Percentiles rank a stretch among this genome's conserved stretches.
Evolutionary conservation across 306 rosid species (phyloP).

Genomic region (Betula pendula): DNA sequence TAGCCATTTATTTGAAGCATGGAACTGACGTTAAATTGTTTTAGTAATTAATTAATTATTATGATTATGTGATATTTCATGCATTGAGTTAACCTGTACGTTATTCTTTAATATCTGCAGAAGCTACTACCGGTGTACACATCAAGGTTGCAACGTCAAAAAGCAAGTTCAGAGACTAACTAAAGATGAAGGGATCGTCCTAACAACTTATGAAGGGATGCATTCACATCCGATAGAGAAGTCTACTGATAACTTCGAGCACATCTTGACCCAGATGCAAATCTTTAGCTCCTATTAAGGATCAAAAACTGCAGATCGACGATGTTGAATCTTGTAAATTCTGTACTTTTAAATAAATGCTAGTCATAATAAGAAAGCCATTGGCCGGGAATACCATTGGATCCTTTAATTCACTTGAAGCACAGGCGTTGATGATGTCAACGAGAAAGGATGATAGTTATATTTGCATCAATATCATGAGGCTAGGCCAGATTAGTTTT

Average conservation of each 20-base stretch:
- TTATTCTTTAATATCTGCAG: conserved; percentile 19
- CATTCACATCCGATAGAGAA: conserved; percentile 55
- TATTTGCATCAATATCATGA: background rate
- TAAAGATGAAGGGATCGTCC: conserved; percentile 46
- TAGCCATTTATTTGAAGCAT: background rate
- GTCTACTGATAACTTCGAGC: conserved; percentile 55
- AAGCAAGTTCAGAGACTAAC: conserved; percentile 55
- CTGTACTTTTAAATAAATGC: background rate
- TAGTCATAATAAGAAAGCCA: background rate
- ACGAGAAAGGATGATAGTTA: background rate
- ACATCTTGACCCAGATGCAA: conserved; percentile 54
- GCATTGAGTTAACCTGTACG: background rate
- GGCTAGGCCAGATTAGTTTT: too few relatives aligned
- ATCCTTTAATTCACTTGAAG: background rate
- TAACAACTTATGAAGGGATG: conserved; percentile 54
- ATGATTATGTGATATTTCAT: too few relatives aligned
- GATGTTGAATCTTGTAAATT: background rate
- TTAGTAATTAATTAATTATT: background rate
- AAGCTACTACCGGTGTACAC: conserved; percentile 57
- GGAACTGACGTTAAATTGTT: background rate
- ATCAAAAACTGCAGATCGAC: conserved; percentile 2
- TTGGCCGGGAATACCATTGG: background rate
- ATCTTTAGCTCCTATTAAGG: conserved; percentile 33
- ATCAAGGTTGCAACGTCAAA: conserved; percentile 53
- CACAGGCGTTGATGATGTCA: background rate